These are phyloP conservation scores for Mediolabrus comicus DNA, from an alignment of 108 stramenopile genomes.

Conservation along the genomic window DNA sequence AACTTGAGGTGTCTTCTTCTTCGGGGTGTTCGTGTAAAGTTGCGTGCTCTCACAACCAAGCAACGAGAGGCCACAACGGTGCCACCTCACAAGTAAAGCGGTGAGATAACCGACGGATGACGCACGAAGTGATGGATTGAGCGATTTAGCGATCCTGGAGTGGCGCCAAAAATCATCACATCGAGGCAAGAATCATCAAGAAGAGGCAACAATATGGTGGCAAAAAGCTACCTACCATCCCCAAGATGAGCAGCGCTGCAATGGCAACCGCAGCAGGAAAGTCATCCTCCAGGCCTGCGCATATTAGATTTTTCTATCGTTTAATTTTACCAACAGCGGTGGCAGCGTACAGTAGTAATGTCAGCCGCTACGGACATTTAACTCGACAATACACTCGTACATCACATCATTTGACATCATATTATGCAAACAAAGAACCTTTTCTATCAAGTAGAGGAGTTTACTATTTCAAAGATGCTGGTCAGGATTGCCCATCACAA, in stretches of 20 bases:
- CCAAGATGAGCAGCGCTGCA: neutral
- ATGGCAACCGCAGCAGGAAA: neutral
- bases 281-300: neutral
- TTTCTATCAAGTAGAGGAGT: neutral
- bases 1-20: neutral
- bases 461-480: too few relatives aligned
- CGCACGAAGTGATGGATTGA: neutral
- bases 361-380: neutral
- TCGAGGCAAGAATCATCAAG: too few relatives aligned
- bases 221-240: neutral
- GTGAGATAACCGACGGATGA: slow-evolving; percentile 3
- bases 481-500: too few relatives aligned
- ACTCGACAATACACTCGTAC: neutral
- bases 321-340: neutral
- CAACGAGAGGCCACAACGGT: neutral
- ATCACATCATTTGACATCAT: neutral
- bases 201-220: too few relatives aligned
- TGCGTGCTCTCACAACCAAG: neutral
- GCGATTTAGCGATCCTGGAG: neutral
- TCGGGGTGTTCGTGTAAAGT: neutral
- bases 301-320: neutral
- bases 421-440: neutral
- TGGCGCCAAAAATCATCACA: too few relatives aligned
- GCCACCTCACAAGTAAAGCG: slow-evolving; percentile 3
- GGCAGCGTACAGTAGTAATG: neutral